Evolutionary conservation across 192 early-diverging fungal species (phyloP).

Genomic region (Linnemannia schmuckeri): DNA sequence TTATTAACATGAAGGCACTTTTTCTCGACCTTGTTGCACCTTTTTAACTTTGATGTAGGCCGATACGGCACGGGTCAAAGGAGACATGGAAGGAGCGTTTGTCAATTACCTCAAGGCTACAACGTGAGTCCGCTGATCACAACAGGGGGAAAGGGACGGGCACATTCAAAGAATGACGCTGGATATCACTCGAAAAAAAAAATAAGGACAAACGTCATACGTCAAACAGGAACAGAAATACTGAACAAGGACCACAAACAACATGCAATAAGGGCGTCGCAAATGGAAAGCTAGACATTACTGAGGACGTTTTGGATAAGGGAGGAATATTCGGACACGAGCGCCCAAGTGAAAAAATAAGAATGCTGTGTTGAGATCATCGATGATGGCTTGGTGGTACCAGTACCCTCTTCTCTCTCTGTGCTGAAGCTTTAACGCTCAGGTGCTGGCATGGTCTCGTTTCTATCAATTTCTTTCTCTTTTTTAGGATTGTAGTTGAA

Average conservation of each 20-base stretch:
- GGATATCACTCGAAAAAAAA: background rate
- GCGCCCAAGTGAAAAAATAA: background rate
- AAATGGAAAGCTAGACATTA: background rate
- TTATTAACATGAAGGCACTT: background rate
- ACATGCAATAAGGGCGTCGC: background rate
- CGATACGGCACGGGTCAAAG: slow-evolving; percentile 28
- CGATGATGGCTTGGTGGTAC: background rate
- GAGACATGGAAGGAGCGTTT: slow-evolving; percentile 50
- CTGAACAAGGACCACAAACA: background rate
- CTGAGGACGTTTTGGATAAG: background rate
- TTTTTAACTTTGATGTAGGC: slow-evolving; percentile 17
- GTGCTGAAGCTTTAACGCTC: background rate
- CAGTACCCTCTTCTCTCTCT: too few species aligned
- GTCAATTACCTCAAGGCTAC: slow-evolving; percentile 47
- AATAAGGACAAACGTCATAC: background rate
- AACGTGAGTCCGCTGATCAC: slow-evolving; percentile 34
- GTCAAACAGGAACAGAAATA: background rate
- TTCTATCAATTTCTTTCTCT: background rate
- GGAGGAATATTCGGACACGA: background rate
- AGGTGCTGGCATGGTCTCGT: background rate
- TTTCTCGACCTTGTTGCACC: background rate
- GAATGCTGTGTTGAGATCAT: background rate
- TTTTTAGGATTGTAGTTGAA: slow-evolving; percentile 62
- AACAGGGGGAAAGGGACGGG: background rate
- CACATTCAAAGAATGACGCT: background rate